phyloP scores from a whole-genome alignment of 2,329 filamentous ascomycete species.

The Alternaria rosae region DNA sequence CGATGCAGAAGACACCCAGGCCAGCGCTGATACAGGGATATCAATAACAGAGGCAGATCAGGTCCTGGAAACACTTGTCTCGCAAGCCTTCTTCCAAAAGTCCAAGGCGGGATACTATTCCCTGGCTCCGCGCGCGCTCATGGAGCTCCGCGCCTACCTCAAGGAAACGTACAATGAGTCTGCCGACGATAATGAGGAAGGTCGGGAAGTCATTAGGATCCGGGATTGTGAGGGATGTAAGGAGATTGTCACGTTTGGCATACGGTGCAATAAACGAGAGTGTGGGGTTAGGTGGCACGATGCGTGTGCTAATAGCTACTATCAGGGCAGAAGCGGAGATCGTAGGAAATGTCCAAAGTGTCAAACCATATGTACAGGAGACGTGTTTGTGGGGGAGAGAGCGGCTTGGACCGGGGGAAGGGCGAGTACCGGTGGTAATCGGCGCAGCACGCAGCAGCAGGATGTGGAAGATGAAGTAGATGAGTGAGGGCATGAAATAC shows the following conservation, averaged over 20 bases:
- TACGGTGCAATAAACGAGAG: slow-evolving; percentile 38
- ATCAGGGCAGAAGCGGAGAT: slow-evolving; percentile 23
- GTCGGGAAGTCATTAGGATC: slow-evolving; percentile 65
- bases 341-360: slow-evolving; percentile 43
- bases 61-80: slow-evolving; percentile 72
- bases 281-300: slow-evolving; percentile 46
- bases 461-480: slow-evolving; percentile 7
- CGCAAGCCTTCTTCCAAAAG: slow-evolving; percentile 85
- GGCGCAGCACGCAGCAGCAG: slow-evolving; percentile 3
- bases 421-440: slow-evolving; percentile 11
- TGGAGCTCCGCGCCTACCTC: slow-evolving; percentile 86
- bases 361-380: slow-evolving; percentile 37
- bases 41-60: slow-evolving; percentile 80
- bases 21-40: slow-evolving; percentile 58
- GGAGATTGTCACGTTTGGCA: slow-evolving; percentile 79
- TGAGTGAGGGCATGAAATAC: slow-evolving; percentile 10
- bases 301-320: slow-evolving; percentile 44
- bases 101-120: slow-evolving; percentile 76
- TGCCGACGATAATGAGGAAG: slow-evolving; percentile 60
- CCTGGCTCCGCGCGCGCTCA: slow-evolving; percentile 76
- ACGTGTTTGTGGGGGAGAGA: slow-evolving; percentile 62
- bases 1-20: slow-evolving; percentile 52
- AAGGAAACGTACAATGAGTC: slow-evolving; percentile 88
- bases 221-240: slow-evolving; percentile 89
- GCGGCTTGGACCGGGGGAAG: slow-evolving; percentile 26